A percentile compares a stretch with the other conserved stretches of the same genome.
phyloP scores from a whole-genome alignment of 441 rosid genomes.

The Croton setiger region DNA sequence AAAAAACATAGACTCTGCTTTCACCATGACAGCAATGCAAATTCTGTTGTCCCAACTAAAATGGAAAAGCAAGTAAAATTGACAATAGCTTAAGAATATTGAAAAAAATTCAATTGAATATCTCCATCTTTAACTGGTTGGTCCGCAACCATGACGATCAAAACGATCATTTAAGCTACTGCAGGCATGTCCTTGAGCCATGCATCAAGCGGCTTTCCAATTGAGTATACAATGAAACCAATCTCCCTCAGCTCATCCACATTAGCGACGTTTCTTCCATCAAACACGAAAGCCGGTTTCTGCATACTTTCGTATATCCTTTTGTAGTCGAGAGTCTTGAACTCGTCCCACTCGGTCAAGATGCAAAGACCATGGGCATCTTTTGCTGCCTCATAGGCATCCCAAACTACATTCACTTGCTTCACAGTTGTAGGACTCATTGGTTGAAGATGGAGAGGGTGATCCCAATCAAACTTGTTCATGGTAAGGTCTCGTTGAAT shows the following conservation, averaged over 20 bases:
- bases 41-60: slow-evolving; percentile 21
- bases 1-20: slow-evolving; percentile 27
- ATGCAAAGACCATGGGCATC: slow-evolving; percentile 91
- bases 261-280: slow-evolving; percentile 73
- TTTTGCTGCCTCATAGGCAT: slow-evolving; percentile 82
- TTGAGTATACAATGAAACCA: slow-evolving; percentile 90
- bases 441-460: slow-evolving; percentile 89
- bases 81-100: slow-evolving; percentile 9
- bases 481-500: slow-evolving; percentile 86
- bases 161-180: slow-evolving; percentile 46
- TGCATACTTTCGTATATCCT: slow-evolving; percentile 79
- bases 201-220: slow-evolving; percentile 87
- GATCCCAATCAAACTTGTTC: slow-evolving; percentile 98
- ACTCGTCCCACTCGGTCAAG: slow-evolving; percentile 96
- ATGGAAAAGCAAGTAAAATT: slow-evolving; percentile 27
- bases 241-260: slow-evolving; percentile 71
- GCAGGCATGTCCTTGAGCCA: slow-evolving; percentile 99
- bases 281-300: slow-evolving; percentile 89
- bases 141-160: neutral
- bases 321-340: slow-evolving; percentile 79
- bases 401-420: slow-evolving; percentile 73
- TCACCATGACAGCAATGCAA: slow-evolving; percentile 16
- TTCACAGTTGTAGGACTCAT: slow-evolving; percentile 69
- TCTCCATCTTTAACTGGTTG: slow-evolving; percentile 10
- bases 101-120: slow-evolving; percentile 29